Conservation (phyloP, 768 basidiomycete genomes). For the Cystoderma amianthinum region DNA sequence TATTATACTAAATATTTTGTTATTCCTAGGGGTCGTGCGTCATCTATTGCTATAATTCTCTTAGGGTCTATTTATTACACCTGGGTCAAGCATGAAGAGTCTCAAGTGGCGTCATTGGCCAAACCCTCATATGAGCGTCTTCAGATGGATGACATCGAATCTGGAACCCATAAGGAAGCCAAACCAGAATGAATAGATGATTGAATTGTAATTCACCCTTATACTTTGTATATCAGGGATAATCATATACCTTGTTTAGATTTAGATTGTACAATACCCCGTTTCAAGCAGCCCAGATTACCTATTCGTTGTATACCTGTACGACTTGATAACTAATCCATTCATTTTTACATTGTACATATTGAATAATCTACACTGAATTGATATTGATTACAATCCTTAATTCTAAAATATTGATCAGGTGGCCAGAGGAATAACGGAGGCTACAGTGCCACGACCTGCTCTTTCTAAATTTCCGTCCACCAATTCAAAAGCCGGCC, state of each 20-base stretch:
- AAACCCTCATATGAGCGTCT: constrained; percentile 50
- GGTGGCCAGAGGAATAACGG: too few relatives aligned
- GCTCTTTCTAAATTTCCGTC: constrained; percentile 67
- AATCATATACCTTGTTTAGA: too few relatives aligned
- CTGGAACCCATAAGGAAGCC: constrained; percentile 23
- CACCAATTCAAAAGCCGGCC: constrained; percentile 74
- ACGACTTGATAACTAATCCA: too few relatives aligned
- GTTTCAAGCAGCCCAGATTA: too few relatives aligned
- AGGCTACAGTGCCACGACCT: neutral
- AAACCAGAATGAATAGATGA: constrained; percentile 8
- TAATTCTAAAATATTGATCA: too few relatives aligned
- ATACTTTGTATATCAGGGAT: too few relatives aligned
- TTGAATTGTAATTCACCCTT: too few relatives aligned
- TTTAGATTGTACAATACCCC: too few relatives aligned
- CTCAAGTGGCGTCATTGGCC: constrained; percentile 28
- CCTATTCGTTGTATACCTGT: too few relatives aligned
- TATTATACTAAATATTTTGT: constrained; percentile 1
- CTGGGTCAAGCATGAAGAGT: constrained; percentile 78
- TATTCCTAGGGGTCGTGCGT: constrained; percentile 60
- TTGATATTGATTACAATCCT: too few relatives aligned
- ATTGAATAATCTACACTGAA: too few relatives aligned
- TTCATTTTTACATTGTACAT: too few relatives aligned
- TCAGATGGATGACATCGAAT: constrained; percentile 58
- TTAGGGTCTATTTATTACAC: constrained; percentile 81
- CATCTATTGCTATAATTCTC: constrained; percentile 78